phyloP scores from a whole-genome alignment of 345 rosid species.

The Citrus mangshanensis region DNA sequence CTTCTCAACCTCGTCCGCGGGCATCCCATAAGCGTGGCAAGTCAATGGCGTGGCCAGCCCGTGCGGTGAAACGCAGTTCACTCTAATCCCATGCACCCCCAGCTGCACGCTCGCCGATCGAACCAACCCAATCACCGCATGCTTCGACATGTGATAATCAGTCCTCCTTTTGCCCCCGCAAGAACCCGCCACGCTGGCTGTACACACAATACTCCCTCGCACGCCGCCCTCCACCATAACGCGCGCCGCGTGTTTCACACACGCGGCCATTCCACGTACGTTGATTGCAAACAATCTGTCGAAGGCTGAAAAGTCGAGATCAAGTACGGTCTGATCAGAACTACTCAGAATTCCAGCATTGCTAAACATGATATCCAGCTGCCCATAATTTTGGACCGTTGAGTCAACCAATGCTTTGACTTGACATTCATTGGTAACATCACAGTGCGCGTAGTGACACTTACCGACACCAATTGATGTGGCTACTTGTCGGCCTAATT shows the following conservation, averaged over 20 bases:
- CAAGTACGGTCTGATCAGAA: constrained; percentile 24
- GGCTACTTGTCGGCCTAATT: constrained; percentile 20
- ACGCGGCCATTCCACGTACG: constrained; percentile 26
- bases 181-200: constrained; percentile 24
- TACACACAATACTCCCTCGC: constrained; percentile 44
- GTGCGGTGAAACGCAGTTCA: constrained; percentile 40
- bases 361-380: constrained; percentile 39
- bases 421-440: constrained; percentile 34
- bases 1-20: constrained; percentile 20
- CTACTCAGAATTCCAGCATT: constrained; percentile 26
- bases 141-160: constrained; percentile 38
- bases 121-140: constrained; percentile 38
- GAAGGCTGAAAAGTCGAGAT: constrained; percentile 15
- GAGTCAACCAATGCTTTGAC: constrained; percentile 31
- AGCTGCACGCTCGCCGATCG: constrained; percentile 39
- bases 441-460: constrained; percentile 28
- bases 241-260: constrained; percentile 34
- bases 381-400: constrained; percentile 20
- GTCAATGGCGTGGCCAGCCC: constrained; percentile 30
- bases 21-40: not conserved
- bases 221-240: constrained; percentile 32
- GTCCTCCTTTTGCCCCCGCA: not conserved
- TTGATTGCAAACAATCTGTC: constrained; percentile 28
- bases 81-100: constrained; percentile 44
- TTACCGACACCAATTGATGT: constrained; percentile 20